Base-by-base conservation (phyloP, 2,329 filamentous ascomycete species). In the Talaromyces sp. region DNA sequence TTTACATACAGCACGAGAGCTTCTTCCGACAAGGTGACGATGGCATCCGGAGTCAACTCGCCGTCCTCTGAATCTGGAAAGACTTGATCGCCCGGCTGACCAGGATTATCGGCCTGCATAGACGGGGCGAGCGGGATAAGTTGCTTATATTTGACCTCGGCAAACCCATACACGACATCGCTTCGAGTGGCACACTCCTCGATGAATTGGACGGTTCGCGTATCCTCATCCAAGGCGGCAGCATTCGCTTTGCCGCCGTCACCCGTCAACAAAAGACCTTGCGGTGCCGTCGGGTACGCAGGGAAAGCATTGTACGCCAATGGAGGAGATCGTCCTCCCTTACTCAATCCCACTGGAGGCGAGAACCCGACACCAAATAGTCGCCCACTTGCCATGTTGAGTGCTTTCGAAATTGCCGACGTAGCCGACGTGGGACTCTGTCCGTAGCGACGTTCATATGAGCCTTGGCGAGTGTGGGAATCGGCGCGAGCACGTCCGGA, bases 81-180 rank as follows among this genome's bases (percentile, higher is more conserved):
- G 70, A 70, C 69, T 31, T 62, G 65, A 59, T 61, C 73, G 46
- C 61, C 73, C 48, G 65, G 64, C 54, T 68, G 71, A 10, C 66
- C 66, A 7, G 70, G 57, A 3, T 65, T 62, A 46, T 78, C 74
- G 6, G 70, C 66, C 32, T 77, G 75, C 24, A 72, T 72, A 3
- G 90, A 93, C 1, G 93, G 94, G 1, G 91, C 87, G 51, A 94
- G 79, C 3, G 94, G 94, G 55, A 97, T 85, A n/a, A 99, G 83
- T 74, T 99, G 94, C 75, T 95, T 94, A 76, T 95, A 97, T 75
- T 99, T 99, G 70, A 99, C 93, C 76, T 99, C 93, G 6, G 94
- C 94, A 75, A 99, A 97, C 3, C 93, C 92, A 72, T 92, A 99
- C 2, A 99, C 92, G 52, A 97, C 94, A 73, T 99, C 92, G 70